These are phyloP conservation scores for Asterophora lycoperdoides DNA, from an alignment of 768 basidiomycete species.

Conservation along the genomic window DNA sequence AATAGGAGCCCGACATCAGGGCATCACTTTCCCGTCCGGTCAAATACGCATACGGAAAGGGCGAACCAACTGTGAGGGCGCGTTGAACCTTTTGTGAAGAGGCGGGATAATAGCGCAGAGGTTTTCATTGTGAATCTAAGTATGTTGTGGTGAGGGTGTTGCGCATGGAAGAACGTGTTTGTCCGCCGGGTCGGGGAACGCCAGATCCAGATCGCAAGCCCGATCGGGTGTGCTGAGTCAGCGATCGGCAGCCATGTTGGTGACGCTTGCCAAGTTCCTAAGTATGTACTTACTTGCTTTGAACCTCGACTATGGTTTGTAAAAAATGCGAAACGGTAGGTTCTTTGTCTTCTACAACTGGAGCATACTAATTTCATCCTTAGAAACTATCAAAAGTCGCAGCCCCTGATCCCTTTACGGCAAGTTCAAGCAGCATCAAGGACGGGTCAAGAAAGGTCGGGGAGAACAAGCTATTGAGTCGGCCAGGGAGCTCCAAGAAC, in stretches of 20 bases:
- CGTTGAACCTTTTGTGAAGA: constrained; percentile 13
- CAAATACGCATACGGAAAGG: constrained; percentile 31
- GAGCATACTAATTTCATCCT: constrained; percentile 19
- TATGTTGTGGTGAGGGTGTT: constrained; percentile 32
- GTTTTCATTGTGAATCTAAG: constrained; percentile 32
- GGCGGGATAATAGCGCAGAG: constrained; percentile 32
- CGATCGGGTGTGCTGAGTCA: constrained; percentile 33
- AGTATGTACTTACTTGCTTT: too few species aligned
- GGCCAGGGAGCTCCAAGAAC: constrained; percentile 70
- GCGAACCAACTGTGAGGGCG: constrained; percentile 32
- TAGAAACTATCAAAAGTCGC: constrained; percentile 91
- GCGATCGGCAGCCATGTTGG: constrained; percentile 23
- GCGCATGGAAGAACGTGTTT: too few species aligned
- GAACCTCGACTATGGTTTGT: constrained; percentile 64
- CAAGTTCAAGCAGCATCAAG: constrained; percentile 71
- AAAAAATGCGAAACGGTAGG: constrained; percentile 77
- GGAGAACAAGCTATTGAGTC: constrained; percentile 76
- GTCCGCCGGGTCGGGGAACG: constrained; percentile 8
- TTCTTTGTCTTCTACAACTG: constrained; percentile 15
- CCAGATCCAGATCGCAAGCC: constrained; percentile 21
- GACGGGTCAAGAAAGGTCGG: constrained; percentile 77
- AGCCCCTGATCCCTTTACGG: constrained; percentile 82
- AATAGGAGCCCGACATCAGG: constrained; percentile 49
- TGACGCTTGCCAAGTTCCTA: too few species aligned
- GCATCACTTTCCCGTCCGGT: constrained; percentile 35